A percentile compares a stretch with the other conserved stretches of the same genome.
These are phyloP conservation scores for Forsythia suspensa DNA, from an alignment of 257 asterid genomes.

Conservation along the genomic window DNA sequence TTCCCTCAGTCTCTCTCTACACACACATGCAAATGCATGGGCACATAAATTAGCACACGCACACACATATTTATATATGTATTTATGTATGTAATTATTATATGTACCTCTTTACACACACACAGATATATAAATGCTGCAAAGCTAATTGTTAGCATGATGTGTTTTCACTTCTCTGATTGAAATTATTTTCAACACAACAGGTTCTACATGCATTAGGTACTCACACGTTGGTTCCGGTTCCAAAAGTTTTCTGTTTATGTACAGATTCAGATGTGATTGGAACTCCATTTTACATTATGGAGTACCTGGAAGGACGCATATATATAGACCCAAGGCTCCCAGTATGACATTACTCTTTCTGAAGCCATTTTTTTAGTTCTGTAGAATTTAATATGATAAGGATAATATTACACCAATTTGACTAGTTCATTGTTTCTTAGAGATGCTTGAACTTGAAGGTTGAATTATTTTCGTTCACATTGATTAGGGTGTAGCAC, in stretches of 20 bases:
- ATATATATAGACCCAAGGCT: slow-evolving; percentile 80
- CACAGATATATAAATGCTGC: not conserved
- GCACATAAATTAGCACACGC: not conserved
- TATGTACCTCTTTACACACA: not conserved
- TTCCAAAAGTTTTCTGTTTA: slow-evolving; percentile 86
- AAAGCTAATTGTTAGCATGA: not conserved
- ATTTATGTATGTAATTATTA: not conserved
- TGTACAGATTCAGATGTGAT: slow-evolving; percentile 80
- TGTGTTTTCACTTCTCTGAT: not conserved
- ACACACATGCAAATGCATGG: not conserved
- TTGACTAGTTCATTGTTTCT: slow-evolving; percentile 1
- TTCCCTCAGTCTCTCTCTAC: slow-evolving; percentile 2
- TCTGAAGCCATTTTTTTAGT: slow-evolving; percentile 5
- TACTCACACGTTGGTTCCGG: slow-evolving; percentile 73
- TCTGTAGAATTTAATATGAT: slow-evolving; percentile 1
- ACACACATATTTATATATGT: no score
- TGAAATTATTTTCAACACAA: slow-evolving; percentile 21
- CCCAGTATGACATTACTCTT: slow-evolving; percentile 51
- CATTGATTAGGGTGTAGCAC: slow-evolving; percentile 59
- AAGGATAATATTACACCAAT: not conserved
- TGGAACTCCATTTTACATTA: slow-evolving; percentile 94
- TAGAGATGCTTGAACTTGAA: slow-evolving; percentile 1
- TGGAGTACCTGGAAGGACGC: slow-evolving; percentile 97
- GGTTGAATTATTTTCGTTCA: slow-evolving; percentile 9
- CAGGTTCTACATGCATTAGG: slow-evolving; percentile 93